Conservation (phyloP, 371 early-diverging fungal genomes). For the Mucor racemosus region DNA sequence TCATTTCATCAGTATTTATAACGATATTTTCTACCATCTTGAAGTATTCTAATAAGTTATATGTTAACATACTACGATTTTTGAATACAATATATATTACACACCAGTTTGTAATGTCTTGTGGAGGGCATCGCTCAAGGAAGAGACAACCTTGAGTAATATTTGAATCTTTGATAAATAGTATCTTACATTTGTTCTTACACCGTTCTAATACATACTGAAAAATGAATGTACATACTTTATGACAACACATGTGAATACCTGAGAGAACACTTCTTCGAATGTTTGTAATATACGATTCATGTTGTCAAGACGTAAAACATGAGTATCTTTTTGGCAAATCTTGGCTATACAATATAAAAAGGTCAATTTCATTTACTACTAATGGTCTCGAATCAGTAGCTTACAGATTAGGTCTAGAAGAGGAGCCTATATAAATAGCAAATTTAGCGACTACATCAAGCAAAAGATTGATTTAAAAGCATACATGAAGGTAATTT, state of each 20-base stretch:
- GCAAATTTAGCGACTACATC: background rate
- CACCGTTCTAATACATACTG: background rate
- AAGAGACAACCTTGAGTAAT: background rate
- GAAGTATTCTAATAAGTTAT: background rate
- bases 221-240: background rate
- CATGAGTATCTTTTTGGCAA: conserved; percentile 9
- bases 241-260: background rate
- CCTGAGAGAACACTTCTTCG: background rate
- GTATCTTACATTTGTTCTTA: background rate
- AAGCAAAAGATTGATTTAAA: too few relatives aligned
- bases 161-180: background rate
- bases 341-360: background rate
- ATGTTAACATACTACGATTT: background rate
- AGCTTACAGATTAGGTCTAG: background rate
- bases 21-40: background rate
- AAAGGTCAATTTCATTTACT: background rate
- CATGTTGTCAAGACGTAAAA: background rate
- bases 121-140: background rate
- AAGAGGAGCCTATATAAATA: background rate
- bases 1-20: background rate
- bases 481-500: background rate
- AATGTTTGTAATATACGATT: background rate
- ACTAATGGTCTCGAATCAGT: too few relatives aligned
- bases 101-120: background rate
- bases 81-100: background rate